A percentile compares a stretch with the other conserved stretches of the same genome.
These are phyloP conservation scores for Fraxinus americana DNA, from an alignment of 257 asterid genomes.

Conservation along the genomic window DNA sequence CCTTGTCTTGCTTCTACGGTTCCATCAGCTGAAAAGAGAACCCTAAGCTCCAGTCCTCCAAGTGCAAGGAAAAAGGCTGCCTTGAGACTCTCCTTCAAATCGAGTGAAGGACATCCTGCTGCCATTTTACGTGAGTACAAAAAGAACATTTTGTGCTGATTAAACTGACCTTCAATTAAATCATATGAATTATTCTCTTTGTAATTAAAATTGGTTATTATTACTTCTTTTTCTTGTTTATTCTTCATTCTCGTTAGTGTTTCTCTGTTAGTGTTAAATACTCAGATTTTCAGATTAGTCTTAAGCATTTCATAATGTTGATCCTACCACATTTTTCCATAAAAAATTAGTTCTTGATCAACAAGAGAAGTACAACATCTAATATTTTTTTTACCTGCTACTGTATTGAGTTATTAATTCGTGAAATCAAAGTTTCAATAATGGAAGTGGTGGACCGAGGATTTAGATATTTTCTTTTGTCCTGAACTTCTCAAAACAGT, in stretches of 20 bases:
- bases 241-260: no score
- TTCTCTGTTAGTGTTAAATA: no score
- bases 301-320: no score
- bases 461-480: not conserved
- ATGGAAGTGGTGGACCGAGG: not conserved
- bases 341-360: not conserved
- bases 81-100: not conserved
- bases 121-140: not conserved
- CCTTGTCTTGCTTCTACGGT: constrained; percentile 89
- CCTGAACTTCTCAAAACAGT: not conserved
- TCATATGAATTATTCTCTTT: no score
- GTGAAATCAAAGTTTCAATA: not conserved
- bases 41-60: constrained; percentile 68
- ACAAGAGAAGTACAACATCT: not conserved
- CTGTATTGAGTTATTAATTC: not conserved
- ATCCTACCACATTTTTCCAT: not conserved
- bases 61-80: constrained; percentile 55
- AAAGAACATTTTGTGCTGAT: not conserved
- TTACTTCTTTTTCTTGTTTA: no score
- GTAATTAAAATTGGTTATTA: no score
- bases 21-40: constrained; percentile 64
- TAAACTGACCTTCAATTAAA: not conserved
- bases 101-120: not conserved
- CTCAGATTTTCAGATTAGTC: no score
- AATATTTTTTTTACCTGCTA: not conserved